Conservation (phyloP, 805 yeast species). For the Wickerhamiella domercqiae region DNA sequence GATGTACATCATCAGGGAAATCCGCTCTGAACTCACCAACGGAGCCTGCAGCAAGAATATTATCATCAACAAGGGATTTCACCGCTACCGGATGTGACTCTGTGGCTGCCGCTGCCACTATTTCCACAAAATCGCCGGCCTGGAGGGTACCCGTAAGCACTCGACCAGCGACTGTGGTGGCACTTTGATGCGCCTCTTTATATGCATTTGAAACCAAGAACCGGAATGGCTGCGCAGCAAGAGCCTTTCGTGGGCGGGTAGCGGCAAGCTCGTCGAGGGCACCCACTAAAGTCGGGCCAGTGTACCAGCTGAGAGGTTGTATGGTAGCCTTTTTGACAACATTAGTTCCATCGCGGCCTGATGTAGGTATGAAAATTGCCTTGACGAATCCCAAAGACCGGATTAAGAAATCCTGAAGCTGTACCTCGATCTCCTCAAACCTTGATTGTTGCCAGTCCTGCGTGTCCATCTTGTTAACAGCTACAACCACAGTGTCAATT, state of each 20-base stretch:
- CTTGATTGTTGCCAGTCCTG: conserved; percentile 41
- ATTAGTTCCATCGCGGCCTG: conserved; percentile 55
- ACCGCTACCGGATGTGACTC: conserved; percentile 9
- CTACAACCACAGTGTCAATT: conserved; percentile 42
- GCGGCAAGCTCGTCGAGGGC: conserved; percentile 21
- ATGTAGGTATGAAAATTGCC: conserved; percentile 45
- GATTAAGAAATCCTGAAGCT: conserved; percentile 37
- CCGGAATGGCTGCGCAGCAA: conserved; percentile 28
- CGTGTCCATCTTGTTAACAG: conserved; percentile 57
- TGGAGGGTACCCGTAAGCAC: conserved; percentile 54
- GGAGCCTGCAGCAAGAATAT: conserved; percentile 39
- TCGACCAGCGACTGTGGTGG: conserved; percentile 46
- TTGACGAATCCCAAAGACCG: conserved; percentile 36
- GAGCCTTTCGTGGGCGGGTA: conserved; percentile 8
- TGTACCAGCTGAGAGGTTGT: conserved; percentile 29
- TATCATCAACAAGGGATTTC: conserved; percentile 12
- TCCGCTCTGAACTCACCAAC: conserved; percentile 33
- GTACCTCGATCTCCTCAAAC: conserved; percentile 35
- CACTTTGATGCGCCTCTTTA: conserved; percentile 33
- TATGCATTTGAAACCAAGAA: conserved; percentile 51
- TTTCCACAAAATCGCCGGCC: conserved; percentile 45
- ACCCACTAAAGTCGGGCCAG: conserved; percentile 29
- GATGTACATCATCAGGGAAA: conserved; percentile 33
- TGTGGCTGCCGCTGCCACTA: conserved; percentile 32
- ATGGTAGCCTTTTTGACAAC: conserved; percentile 32